Base-by-base conservation (phyloP, 768 basidiomycete species). In the Leccinellum rugosiceps region DNA sequence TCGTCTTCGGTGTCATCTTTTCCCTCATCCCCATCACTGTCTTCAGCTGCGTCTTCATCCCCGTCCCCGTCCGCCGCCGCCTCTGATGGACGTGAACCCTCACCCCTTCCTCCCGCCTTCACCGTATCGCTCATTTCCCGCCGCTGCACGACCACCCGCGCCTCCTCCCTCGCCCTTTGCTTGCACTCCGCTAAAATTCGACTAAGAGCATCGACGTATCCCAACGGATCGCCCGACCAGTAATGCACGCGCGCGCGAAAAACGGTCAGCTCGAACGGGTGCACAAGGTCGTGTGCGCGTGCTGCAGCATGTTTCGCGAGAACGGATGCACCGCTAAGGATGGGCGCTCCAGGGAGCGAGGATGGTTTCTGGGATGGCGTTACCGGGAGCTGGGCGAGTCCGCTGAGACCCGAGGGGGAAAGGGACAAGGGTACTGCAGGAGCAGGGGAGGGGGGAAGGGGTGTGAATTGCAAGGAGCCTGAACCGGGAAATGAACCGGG, bases 221-320 rank as follows among this genome's bases (percentile, higher is more conserved):
- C 87, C 80, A 89, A 82, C 66, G 83, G 78, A 68, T 94, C 91
- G 26, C 85, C 88, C 4, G 87, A 78, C 92, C 91, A 93, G 66
- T 92, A 93, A 66, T 83, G 83, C 26, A 90, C 75, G 32, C 89
- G 82, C 7, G 88, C 82, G 43, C 86, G 77, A 75, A 92, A 85
- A 52, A 93, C 86, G 53, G 76, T 78, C 65, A 83, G 70, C 64
- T 83, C 83, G 56, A 83, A 83, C 72, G 82, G 63, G 41, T 74
- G 65, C 11, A 58, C 9, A 19, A 68, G 50, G 8, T 66, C 65
- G 28, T 43, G 30, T 11, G 48, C 19, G n/a, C 13, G 21, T 41
- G 44, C 57, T 3, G 53, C 87, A 74, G 59, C 32, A n/a, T 38
- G 38, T 28, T 5, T 48, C 19, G 25, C 17, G 2, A 48, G 26